A percentile compares a stretch with the other conserved stretches of the same genome.
These are phyloP conservation scores for Fusarium sp. DNA, from an alignment of 2,329 filamentous ascomycete species.

Conservation along the genomic window DNA sequence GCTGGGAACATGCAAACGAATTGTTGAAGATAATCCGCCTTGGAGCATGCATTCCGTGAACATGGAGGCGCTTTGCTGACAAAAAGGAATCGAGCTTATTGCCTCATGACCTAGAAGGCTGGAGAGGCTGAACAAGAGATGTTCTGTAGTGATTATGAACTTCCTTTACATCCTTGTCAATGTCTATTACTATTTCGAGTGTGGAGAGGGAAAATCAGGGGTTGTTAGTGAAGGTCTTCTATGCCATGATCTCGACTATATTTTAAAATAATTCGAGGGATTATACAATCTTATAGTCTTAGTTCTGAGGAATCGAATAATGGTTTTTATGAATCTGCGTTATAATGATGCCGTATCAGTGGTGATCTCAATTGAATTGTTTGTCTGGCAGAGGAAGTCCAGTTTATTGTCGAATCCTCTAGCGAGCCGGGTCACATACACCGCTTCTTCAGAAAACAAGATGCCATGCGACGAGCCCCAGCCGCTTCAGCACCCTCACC, in stretches of 20 bases:
- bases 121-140: conserved; percentile 8
- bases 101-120: conserved; percentile 14
- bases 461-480: conserved; percentile 19
- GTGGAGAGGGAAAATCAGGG: conserved; percentile 37
- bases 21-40: neutral
- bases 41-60: neutral
- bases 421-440: conserved; percentile 20
- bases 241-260: too few relatives aligned
- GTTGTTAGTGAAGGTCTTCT: conserved; percentile 19
- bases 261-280: too few relatives aligned
- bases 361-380: too few relatives aligned
- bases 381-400: too few relatives aligned
- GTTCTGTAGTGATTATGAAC: neutral
- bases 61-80: neutral
- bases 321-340: too few relatives aligned
- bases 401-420: too few relatives aligned
- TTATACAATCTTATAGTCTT: too few relatives aligned
- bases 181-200: conserved; percentile 15
- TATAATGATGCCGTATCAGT: too few relatives aligned
- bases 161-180: conserved; percentile 14
- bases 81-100: neutral
- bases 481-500: conserved; percentile 4
- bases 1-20: neutral
- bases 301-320: too few relatives aligned
- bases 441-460: conserved; percentile 35